These are phyloP conservation scores for Boletus smithii DNA, from an alignment of 1,284 basidiomycete genomes.

Conservation along the genomic window DNA sequence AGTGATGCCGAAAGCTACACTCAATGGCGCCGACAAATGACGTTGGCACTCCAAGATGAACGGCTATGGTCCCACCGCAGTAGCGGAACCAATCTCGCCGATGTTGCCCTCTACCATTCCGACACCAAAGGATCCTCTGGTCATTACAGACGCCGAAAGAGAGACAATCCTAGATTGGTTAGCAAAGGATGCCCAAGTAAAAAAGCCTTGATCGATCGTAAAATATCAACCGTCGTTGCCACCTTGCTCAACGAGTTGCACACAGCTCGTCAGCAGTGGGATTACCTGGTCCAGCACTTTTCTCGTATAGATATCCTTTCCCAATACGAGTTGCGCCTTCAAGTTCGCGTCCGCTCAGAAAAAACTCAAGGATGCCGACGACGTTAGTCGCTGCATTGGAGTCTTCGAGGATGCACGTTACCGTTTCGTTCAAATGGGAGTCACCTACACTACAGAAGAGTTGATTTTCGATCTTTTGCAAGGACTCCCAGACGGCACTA, in stretches of 20 bases:
- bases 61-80: neutral
- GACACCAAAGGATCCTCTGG: too few species aligned
- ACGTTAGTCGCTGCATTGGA: neutral
- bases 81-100: neutral
- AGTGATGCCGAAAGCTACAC: constrained; percentile 1
- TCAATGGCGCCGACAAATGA: neutral
- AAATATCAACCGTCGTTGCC: neutral
- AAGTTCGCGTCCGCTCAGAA: neutral
- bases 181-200: neutral
- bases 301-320: neutral
- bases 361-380: constrained; percentile 1
- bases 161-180: neutral
- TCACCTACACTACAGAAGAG: neutral
- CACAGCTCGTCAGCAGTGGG: neutral
- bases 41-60: neutral
- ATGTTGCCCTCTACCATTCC: neutral
- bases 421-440: neutral
- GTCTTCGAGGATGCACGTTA: neutral
- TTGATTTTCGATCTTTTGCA: too few species aligned
- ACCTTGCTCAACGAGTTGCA: fast-evolving
- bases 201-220: neutral
- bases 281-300: fast-evolving
- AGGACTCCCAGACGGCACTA: too few species aligned
- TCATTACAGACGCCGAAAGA: neutral
- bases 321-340: neutral